A percentile compares a stretch with the other conserved stretches of the same genome.
Conservation (phyloP, 148 eudicot species). For the Silene conica region DNA sequence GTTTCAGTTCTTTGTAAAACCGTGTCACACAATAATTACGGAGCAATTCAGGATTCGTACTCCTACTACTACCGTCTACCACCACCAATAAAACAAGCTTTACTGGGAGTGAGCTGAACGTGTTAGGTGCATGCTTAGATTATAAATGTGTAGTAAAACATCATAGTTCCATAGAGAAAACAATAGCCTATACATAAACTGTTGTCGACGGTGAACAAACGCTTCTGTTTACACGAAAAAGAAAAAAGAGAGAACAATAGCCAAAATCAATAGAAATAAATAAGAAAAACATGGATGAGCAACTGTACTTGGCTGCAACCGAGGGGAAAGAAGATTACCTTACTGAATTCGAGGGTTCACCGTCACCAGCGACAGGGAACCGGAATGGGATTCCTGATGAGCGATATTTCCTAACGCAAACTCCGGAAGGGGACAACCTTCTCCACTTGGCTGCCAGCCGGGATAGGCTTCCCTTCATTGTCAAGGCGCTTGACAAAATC, state of each 20-base stretch:
- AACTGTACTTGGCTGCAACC: constrained; percentile 30
- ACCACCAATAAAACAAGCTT: constrained; percentile 9
- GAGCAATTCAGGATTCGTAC: too few species aligned
- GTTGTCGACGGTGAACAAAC: too few species aligned
- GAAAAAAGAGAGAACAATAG: background rate
- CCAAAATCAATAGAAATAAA: background rate
- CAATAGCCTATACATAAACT: too few species aligned
- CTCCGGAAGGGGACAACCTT: constrained; percentile 34
- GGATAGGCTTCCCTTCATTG: constrained; percentile 24
- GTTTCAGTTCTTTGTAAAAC: too few species aligned
- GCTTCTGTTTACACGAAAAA: too few species aligned
- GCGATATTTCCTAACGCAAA: constrained; percentile 26
- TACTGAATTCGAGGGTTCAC: constrained; percentile 6
- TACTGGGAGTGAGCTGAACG: constrained; percentile 30
- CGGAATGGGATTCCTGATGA: constrained; percentile 16
- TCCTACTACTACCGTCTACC: too few species aligned
- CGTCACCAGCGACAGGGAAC: constrained; percentile 7
- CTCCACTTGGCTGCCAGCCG: constrained; percentile 36
- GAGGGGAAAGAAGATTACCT: constrained; percentile 30
- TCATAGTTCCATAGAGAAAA: background rate
- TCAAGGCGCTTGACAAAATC: constrained; percentile 28
- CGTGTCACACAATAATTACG: too few species aligned
- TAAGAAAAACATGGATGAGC: constrained; percentile 24
- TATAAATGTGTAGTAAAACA: background rate
- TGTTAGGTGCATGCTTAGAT: constrained; percentile 17